Percentiles rank a stretch among this genome's conserved stretches.
These are phyloP conservation scores for Candida caryicola DNA, from an alignment of 805 yeast species.

Conservation along the genomic window DNA sequence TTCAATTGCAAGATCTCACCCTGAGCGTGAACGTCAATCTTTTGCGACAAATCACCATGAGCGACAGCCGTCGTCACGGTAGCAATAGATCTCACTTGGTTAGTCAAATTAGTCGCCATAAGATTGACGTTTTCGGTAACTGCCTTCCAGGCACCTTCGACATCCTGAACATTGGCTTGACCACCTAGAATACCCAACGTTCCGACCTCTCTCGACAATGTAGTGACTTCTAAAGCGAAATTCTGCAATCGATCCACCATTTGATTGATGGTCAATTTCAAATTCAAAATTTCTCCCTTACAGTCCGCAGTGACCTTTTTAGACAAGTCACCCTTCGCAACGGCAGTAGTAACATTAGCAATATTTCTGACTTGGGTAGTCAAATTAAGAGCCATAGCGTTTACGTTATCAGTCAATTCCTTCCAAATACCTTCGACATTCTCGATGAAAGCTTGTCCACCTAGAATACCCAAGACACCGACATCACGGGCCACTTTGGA, in stretches of 20 bases:
- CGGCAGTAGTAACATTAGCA: slow-evolving; percentile 86
- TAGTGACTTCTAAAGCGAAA: slow-evolving; percentile 46
- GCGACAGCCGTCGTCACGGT: slow-evolving; percentile 92
- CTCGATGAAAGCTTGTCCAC: slow-evolving; percentile 81
- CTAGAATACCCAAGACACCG: slow-evolving; percentile 84
- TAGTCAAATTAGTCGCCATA: slow-evolving; percentile 51
- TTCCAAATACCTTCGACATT: slow-evolving; percentile 87
- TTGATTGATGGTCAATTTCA: slow-evolving; percentile 47
- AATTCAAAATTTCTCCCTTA: slow-evolving; percentile 55
- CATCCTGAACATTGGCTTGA: slow-evolving; percentile 51
- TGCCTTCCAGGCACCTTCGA: slow-evolving; percentile 51
- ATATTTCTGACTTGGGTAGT: slow-evolving; percentile 87
- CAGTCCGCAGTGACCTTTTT: slow-evolving; percentile 85
- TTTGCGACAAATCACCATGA: slow-evolving; percentile 80
- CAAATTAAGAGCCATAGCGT: slow-evolving; percentile 85
- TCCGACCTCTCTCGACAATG: slow-evolving; percentile 47
- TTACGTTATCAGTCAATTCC: slow-evolving; percentile 80
- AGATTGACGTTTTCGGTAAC: slow-evolving; percentile 47
- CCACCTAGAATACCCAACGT: slow-evolving; percentile 48
- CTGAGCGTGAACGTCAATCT: slow-evolving; percentile 85
- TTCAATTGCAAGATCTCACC: slow-evolving; percentile 86
- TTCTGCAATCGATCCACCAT: slow-evolving; percentile 52
- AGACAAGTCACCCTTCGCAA: slow-evolving; percentile 77
- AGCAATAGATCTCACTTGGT: slow-evolving; percentile 85
- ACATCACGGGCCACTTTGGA: slow-evolving; percentile 86